Evolutionary conservation across 345 rosid genomes (phyloP).

Genomic region (Eutrema heterophyllum): DNA sequence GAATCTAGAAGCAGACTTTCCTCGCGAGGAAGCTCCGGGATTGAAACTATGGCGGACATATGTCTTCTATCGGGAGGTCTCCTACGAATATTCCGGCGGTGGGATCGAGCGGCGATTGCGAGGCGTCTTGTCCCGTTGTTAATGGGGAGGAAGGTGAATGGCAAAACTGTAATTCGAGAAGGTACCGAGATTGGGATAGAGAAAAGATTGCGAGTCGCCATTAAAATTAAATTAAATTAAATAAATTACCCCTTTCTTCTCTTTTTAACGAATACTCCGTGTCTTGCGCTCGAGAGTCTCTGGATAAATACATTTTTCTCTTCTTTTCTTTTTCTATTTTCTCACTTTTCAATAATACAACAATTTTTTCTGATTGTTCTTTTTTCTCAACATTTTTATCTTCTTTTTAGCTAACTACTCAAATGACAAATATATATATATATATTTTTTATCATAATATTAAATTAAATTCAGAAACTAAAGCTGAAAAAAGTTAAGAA

Average conservation of each 20-base stretch:
- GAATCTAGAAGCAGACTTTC: conserved; percentile 43
- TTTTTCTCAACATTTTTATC: background rate
- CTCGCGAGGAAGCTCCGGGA: conserved; percentile 39
- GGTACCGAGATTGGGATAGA: conserved; percentile 36
- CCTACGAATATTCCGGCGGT: conserved; percentile 28
- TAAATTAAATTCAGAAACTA: no score
- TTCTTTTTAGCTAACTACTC: no score
- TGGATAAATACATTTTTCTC: background rate
- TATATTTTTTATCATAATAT: no score
- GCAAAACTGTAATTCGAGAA: conserved; percentile 24
- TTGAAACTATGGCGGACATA: conserved; percentile 35
- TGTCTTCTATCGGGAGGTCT: conserved; percentile 15
- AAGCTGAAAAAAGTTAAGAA: no score
- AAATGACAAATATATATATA: no score
- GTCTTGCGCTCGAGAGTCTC: background rate
- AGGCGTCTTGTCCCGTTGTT: conserved; percentile 10
- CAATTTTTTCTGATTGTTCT: background rate
- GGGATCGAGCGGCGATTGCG: conserved; percentile 25
- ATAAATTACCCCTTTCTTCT: background rate
- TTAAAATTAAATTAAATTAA: no score
- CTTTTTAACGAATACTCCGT: conserved; percentile 18
- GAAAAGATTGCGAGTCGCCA: conserved; percentile 29
- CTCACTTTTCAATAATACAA: background rate
- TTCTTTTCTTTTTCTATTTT: background rate
- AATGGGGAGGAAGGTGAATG: conserved; percentile 11